These are phyloP conservation scores for Glycine tomentella DNA, from an alignment of 306 rosid species.

Conservation along the genomic window DNA sequence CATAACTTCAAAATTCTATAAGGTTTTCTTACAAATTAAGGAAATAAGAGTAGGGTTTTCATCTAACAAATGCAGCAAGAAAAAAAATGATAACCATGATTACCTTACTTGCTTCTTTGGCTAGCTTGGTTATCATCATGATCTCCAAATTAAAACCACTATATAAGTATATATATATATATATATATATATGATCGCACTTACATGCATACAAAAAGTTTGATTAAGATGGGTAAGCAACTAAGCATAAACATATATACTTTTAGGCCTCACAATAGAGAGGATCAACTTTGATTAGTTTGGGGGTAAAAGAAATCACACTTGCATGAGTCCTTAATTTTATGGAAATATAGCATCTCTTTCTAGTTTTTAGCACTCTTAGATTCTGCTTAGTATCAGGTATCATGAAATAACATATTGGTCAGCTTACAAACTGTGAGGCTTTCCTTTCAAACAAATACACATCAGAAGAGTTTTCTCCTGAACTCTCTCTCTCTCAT, in stretches of 20 bases:
- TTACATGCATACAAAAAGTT: not conserved
- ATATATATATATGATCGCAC: not conserved
- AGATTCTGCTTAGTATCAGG: not conserved
- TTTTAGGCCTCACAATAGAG: too few relatives aligned
- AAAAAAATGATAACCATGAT: not conserved
- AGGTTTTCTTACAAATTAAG: not conserved
- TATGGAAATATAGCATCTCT: not conserved
- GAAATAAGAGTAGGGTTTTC: conserved; percentile 27
- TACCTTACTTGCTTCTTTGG: not conserved
- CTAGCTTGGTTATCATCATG: not conserved
- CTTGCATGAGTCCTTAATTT: not conserved
- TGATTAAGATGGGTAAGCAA: conserved; percentile 14
- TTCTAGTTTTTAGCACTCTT: not conserved
- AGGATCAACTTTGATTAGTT: conserved; percentile 10
- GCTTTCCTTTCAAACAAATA: not conserved
- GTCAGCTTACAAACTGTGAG: not conserved
- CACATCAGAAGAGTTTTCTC: not conserved
- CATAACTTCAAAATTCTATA: not conserved
- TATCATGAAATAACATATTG: not conserved
- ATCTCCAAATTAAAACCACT: not conserved
- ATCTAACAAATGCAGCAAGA: not conserved
- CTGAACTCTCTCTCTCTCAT: not conserved
- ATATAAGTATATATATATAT: not conserved
- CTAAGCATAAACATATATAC: not conserved
- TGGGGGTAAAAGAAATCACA: not conserved